Evolutionary conservation across 1,284 basidiomycete species (phyloP).

Genomic region (Tausonia pullulans): DNA sequence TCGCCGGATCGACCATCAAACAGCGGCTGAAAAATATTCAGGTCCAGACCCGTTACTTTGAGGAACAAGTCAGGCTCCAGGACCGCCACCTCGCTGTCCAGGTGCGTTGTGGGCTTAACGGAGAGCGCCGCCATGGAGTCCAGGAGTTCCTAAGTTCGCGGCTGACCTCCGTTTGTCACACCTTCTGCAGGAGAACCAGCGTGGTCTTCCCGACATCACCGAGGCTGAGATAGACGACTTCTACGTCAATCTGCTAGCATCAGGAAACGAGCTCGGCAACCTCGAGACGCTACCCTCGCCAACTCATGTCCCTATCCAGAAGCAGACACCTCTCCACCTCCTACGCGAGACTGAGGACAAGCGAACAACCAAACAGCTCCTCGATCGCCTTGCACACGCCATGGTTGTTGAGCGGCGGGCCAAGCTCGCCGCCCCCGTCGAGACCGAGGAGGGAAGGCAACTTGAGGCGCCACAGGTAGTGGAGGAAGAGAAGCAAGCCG

Average conservation of each 20-base stretch:
- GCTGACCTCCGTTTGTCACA: not conserved
- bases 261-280: constrained; percentile 14
- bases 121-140: not conserved
- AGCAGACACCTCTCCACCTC: not conserved
- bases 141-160: not conserved
- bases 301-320: not conserved
- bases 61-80: not conserved
- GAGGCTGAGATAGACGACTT: constrained; percentile 17
- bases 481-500: not conserved
- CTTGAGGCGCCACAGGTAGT: not conserved
- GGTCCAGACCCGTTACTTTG: constrained; percentile 1
- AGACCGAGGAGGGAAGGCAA: not conserved
- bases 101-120: not conserved
- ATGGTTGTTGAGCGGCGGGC: too few species aligned
- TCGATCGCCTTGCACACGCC: too few species aligned
- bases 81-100: not conserved
- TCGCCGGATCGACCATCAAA: constrained; percentile 4
- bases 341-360: not conserved
- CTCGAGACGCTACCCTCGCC: constrained; percentile 6
- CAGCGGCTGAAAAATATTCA: not conserved
- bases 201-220: constrained; percentile 5
- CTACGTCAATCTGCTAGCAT: constrained; percentile 15
- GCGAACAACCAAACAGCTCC: not conserved
- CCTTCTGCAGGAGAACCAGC: not conserved
- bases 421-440: too few species aligned